Base-by-base conservation (phyloP, 768 basidiomycete species). In the Lactarius hengduanensis region DNA sequence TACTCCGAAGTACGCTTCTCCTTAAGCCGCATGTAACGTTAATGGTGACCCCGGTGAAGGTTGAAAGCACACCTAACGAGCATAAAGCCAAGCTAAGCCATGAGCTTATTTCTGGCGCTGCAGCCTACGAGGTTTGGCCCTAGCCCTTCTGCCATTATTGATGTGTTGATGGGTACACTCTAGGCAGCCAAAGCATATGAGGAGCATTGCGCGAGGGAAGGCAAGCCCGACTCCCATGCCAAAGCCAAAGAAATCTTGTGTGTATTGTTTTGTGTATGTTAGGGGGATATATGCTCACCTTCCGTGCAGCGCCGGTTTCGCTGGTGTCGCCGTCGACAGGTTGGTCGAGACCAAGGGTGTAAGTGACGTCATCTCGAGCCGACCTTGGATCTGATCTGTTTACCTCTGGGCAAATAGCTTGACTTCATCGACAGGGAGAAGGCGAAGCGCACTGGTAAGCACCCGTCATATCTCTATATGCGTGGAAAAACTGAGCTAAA, bases 71-170 rank as follows among this genome's bases (percentile, higher is more conserved):
- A 26, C 26, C 26, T 26, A 26, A 26, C 26, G 26, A 26, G 26
- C 26, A 26, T 26, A 26, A 87, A 77, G 83, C 87, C 2, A 62
- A 76, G 63, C 75, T 88, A 61, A 83, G 86, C 10, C 89, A 91
- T 74, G 85, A 91, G 76, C 73, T 90, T 53, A 80, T 91, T 68
- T 85, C 86, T 57, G 87, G 77, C 50, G 89, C 89, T 55, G 88
- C 88, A 7, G 75, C 86, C 34, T 90, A 81, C 75, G 86, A 85
- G 86, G 88, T 67, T 56, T 18, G 40, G 8, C 50, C 40, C 32
- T n/a, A 4, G 40, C 30, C 0, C n/a, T 34, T 20, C 16, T 26
- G 34, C 5, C 26, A 6, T 60, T 50, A 47, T 20, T 43, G 13
- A 62, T 36, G 28, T 34, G 18, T 26, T n/a, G 54, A 16, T 50